These are phyloP conservation scores for Cordyceps cicadae DNA, from an alignment of 2,329 filamentous ascomycete genomes.

Conservation along the genomic window DNA sequence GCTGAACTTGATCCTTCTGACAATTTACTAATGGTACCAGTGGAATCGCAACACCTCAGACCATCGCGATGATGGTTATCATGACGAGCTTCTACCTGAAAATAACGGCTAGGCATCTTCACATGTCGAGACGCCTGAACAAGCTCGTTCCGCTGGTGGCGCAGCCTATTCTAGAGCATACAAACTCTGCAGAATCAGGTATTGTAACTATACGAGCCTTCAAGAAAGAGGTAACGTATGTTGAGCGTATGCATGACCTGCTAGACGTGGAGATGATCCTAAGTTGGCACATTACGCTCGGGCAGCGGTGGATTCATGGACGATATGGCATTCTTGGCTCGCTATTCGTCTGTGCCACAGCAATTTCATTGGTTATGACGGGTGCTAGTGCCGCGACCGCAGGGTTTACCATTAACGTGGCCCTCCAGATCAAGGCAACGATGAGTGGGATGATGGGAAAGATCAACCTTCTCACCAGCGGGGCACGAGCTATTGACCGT, in stretches of 20 bases:
- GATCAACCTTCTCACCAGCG: neutral
- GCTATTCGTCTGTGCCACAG: slow-evolving; percentile 3
- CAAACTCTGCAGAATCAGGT: slow-evolving; percentile 4
- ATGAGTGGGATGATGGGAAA: slow-evolving; percentile 5
- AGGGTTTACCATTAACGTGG: slow-evolving; percentile 10
- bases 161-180: slow-evolving; percentile 11
- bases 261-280: slow-evolving; percentile 1
- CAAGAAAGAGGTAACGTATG: neutral
- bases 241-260: slow-evolving; percentile 7
- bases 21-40: neutral
- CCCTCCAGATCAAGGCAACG: slow-evolving; percentile 5
- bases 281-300: slow-evolving; percentile 6
- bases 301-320: slow-evolving; percentile 3
- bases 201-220: slow-evolving; percentile 13
- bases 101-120: neutral
- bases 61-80: neutral
- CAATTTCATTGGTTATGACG: slow-evolving; percentile 1
- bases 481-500: neutral
- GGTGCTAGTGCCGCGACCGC: neutral
- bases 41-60: neutral
- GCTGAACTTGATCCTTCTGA: neutral
- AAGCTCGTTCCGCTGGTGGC: neutral
- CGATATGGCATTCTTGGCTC: slow-evolving; percentile 10
- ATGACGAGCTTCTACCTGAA: slow-evolving; percentile 1
- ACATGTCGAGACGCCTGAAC: slow-evolving; percentile 4